Percentiles rank a stretch among this genome's conserved stretches.
These are phyloP conservation scores for Hymenoscyphus infarciens DNA, from an alignment of 2,329 filamentous ascomycete species.

Conservation along the genomic window DNA sequence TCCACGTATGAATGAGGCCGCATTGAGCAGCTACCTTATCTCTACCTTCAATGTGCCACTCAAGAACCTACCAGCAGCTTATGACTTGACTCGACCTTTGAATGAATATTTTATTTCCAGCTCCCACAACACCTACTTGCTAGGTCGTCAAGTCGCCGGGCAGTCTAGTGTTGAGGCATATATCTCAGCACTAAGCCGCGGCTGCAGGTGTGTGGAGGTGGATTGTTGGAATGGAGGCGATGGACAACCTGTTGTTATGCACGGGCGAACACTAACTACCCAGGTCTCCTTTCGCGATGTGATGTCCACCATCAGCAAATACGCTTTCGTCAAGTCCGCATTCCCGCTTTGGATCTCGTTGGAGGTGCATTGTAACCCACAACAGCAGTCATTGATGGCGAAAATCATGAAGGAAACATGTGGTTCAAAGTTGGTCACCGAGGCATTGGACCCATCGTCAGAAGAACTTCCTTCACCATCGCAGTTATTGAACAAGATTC, in stretches of 20 bases:
- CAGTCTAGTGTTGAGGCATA: slow-evolving; percentile 94
- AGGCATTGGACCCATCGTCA: slow-evolving; percentile 66
- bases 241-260: slow-evolving; percentile 83
- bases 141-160: slow-evolving; percentile 85
- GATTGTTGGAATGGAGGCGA: slow-evolving; percentile 96
- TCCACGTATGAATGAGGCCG: slow-evolving; percentile 69
- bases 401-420: slow-evolving; percentile 84
- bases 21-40: slow-evolving; percentile 72
- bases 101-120: slow-evolving; percentile 98
- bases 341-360: slow-evolving; percentile 93
- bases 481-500: slow-evolving; percentile 74
- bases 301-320: slow-evolving; percentile 89
- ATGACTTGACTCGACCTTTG: slow-evolving; percentile 73
- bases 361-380: slow-evolving; percentile 84
- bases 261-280: slow-evolving; percentile 84
- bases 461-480: slow-evolving; percentile 78
- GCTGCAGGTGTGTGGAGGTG: slow-evolving; percentile 93
- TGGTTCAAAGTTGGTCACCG: slow-evolving; percentile 71
- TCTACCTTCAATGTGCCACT: slow-evolving; percentile 71
- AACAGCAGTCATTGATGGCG: slow-evolving; percentile 85
- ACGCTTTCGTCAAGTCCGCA: slow-evolving; percentile 82
- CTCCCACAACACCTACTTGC: slow-evolving; percentile 96
- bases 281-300: slow-evolving; percentile 88
- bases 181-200: slow-evolving; percentile 79
- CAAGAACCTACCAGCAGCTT: slow-evolving; percentile 55